phyloP scores from a whole-genome alignment of 73 alveolate genomes.

The Symbiodinium pilosum region DNA sequence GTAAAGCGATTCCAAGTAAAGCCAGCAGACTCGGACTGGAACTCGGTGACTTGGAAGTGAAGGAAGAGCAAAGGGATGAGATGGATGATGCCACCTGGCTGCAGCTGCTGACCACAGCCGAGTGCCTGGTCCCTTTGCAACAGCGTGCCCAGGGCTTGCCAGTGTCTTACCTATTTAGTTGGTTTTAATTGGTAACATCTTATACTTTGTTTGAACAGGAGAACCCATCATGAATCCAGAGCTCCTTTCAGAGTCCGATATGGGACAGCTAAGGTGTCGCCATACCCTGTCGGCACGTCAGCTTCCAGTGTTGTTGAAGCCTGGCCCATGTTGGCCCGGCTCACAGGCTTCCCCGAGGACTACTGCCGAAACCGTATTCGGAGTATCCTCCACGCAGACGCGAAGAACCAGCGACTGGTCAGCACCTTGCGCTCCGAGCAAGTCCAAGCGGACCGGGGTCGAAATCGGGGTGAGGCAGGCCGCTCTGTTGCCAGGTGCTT shows the following conservation, averaged over 20 bases:
- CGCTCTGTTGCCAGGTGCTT: constrained; percentile 47
- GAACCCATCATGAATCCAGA: no score
- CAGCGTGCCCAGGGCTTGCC: not conserved
- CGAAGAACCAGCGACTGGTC: constrained; percentile 45
- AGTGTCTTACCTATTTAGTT: no score
- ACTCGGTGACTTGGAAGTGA: not conserved
- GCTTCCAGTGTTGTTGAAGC: constrained; percentile 10
- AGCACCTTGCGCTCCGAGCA: constrained; percentile 22
- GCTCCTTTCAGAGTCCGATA: not conserved
- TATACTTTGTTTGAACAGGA: no score
- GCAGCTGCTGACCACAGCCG: constrained; percentile 45
- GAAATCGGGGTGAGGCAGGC: not conserved
- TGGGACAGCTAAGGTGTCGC: no score
- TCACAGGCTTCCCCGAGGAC: constrained; percentile 1
- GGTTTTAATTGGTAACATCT: no score
- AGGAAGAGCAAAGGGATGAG: not conserved
- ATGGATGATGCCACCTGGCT: constrained; percentile 33
- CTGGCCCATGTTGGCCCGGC: constrained; percentile 55
- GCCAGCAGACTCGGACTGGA: not conserved
- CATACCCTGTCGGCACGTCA: constrained; percentile 30
- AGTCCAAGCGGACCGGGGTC: constrained; percentile 14
- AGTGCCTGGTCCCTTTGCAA: not conserved
- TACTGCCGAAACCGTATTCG: constrained; percentile 23
- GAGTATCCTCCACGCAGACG: not conserved
- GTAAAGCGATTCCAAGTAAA: not conserved